Conservation (phyloP, 352 stramenopile species). For the Globisporangium camurandrum region DNA sequence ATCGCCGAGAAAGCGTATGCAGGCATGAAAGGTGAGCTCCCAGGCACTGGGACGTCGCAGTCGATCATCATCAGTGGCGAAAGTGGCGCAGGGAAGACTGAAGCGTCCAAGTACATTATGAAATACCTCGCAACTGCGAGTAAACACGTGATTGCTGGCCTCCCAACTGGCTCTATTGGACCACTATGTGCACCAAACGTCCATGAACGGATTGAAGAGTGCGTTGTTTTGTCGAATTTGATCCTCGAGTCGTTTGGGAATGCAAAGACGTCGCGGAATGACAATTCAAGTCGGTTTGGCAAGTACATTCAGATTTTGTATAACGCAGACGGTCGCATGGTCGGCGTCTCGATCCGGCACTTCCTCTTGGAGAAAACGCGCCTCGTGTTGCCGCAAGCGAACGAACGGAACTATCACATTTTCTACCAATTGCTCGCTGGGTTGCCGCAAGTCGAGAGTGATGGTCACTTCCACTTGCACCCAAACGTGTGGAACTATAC, state of each 20-base stretch:
- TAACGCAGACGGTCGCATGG: slow-evolving; percentile 64
- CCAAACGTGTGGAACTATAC: slow-evolving; percentile 66
- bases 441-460: slow-evolving; percentile 21
- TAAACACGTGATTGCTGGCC: slow-evolving; percentile 28
- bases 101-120: slow-evolving; percentile 92
- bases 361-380: slow-evolving; percentile 80
- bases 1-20: slow-evolving; percentile 75
- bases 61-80: slow-evolving; percentile 93
- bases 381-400: slow-evolving; percentile 52
- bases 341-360: slow-evolving; percentile 64
- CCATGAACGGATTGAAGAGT: slow-evolving; percentile 78
- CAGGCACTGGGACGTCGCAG: slow-evolving; percentile 63
- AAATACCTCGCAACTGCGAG: slow-evolving; percentile 80
- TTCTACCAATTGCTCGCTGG: slow-evolving; percentile 74
- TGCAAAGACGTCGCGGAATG: slow-evolving; percentile 78
- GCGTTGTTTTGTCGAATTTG: slow-evolving; percentile 73
- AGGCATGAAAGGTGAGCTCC: slow-evolving; percentile 53
- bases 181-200: slow-evolving; percentile 26
- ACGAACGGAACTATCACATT: slow-evolving; percentile 80
- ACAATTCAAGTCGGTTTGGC: slow-evolving; percentile 88
- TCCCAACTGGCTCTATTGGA: too few species aligned
- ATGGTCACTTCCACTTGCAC: slow-evolving; percentile 20
- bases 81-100: slow-evolving; percentile 90
- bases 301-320: slow-evolving; percentile 89
- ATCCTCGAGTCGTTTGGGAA: slow-evolving; percentile 85